Evolutionary conservation across 2,329 filamentous ascomycete genomes (phyloP), one percentile per base, ranked within the genome.

Genomic region (Aspergillus melleus): DNA sequence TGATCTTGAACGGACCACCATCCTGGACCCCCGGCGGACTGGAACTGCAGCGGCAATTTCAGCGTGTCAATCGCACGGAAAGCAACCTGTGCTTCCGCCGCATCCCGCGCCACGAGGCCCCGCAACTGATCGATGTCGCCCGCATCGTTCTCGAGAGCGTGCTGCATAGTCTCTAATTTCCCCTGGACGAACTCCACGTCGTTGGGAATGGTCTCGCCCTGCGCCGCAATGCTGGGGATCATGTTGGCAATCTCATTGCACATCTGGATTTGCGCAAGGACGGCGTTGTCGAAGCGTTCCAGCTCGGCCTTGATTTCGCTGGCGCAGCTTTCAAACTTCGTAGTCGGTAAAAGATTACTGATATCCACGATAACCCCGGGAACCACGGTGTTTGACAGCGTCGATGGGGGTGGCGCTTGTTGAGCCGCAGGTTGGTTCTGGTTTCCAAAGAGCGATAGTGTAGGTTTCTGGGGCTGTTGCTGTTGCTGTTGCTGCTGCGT

Each of bases 301-400:
- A 99, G 90, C 66, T 91, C 80, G 63, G 87, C 86, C 71, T 96
- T 92, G 16, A 96, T 81, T 30, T 91, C 87, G 66, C 94, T 90
- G 61, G 90, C 87, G 29, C 96, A 88, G 75, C 96, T 94, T 72
- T 92, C 91, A 80, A 95, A 97, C 62, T 95, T 91, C 3, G 92
- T 96, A 0, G 93, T 96, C 16, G 90, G 89, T 55, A 92, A 87
- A 61, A 98, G 81, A 71, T 90, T 91, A 67, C 86, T 86, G 55
- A 90, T 78, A 75, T 95, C 90, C 68, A 96, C 90, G 69, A 90
- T 88, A 19, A 92, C 89, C 19, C 90, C 91, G 0, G 89, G 87
- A 16, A 88, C 83, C 14, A 79, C 74, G 2, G 71, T 74, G 4
- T 66, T 62, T 26, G 70, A 63, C 9, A 73, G 70, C 64, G 68